Conservation (phyloP, 345 rosid genomes). For the Melaleuca alternifolia region DNA sequence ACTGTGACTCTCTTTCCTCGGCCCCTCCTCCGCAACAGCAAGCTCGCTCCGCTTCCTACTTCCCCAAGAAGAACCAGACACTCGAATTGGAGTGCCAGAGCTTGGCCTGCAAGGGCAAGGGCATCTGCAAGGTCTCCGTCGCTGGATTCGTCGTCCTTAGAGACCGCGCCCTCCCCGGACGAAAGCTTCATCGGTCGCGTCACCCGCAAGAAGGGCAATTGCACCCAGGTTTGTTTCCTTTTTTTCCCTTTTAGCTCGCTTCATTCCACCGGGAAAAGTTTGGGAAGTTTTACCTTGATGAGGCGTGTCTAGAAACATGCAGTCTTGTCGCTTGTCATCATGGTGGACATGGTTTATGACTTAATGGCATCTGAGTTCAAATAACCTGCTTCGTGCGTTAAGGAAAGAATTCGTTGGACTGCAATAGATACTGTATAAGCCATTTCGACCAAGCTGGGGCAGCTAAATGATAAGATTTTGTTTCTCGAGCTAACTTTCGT, state of each 20-base stretch:
- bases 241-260: background rate
- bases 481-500: background rate
- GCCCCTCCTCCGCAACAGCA: background rate
- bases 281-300: background rate
- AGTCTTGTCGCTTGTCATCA: conserved; percentile 7
- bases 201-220: conserved; percentile 67
- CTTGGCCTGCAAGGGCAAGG: conserved; percentile 83
- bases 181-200: conserved; percentile 85
- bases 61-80: conserved; percentile 69
- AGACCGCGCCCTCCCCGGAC: conserved; percentile 89
- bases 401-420: background rate
- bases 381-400: background rate
- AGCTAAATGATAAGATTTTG: background rate
- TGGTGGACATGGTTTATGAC: background rate
- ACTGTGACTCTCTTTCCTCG: background rate
- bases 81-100: conserved; percentile 82
- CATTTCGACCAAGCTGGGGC: background rate
- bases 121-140: conserved; percentile 66
- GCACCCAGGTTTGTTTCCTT: conserved; percentile 77
- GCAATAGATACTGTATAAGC: background rate
- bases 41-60: conserved; percentile 22
- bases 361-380: background rate
- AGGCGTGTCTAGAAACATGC: background rate
- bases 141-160: conserved; percentile 83
- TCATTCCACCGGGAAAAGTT: background rate